Percentiles rank a stretch among this genome's conserved stretches.
phyloP scores from a whole-genome alignment of 352 stramenopile species.

The Globisporangium perplexum region DNA sequence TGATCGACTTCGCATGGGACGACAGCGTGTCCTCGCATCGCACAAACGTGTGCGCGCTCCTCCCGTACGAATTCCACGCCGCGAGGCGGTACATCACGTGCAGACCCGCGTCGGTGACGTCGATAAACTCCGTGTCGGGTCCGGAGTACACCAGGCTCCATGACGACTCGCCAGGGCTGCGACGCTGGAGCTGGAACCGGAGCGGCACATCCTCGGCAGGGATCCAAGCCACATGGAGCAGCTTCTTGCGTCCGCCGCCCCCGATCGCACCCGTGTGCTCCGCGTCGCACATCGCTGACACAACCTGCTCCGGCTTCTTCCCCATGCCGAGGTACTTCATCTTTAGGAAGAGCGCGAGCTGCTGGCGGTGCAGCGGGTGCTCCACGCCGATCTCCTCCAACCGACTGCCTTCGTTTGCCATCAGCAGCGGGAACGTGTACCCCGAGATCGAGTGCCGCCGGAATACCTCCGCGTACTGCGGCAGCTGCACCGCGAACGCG shows the following conservation, averaged over 20 bases:
- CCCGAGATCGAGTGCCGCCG: conserved; percentile 75
- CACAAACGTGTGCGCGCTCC: conserved; percentile 51
- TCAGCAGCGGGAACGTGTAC: conserved; percentile 83
- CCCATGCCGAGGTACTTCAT: conserved; percentile 81
- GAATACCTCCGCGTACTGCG: conserved; percentile 78
- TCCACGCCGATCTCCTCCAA: conserved; percentile 69
- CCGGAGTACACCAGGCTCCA: conserved; percentile 61
- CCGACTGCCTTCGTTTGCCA: conserved; percentile 72
- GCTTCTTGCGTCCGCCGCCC: conserved; percentile 14
- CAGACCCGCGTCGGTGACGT: conserved; percentile 43
- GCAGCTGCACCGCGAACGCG: conserved; percentile 69
- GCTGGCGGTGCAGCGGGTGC: conserved; percentile 66
- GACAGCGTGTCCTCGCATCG: conserved; percentile 26
- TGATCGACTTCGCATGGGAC: background rate
- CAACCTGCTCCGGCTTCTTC: conserved; percentile 40
- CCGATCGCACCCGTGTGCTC: conserved; percentile 7
- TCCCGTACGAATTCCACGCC: conserved; percentile 81
- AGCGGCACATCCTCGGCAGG: conserved; percentile 39
- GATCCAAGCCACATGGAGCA: conserved; percentile 58
- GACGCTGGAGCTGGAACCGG: conserved; percentile 67
- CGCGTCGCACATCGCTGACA: conserved; percentile 30
- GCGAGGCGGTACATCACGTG: conserved; percentile 71
- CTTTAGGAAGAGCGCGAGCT: conserved; percentile 79
- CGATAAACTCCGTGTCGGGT: conserved; percentile 65
- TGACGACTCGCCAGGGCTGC: conserved; percentile 44